Evolutionary conservation across 2,329 filamentous ascomycete genomes (phyloP).

Genomic region (Lasiodiplodia hormozganensis): DNA sequence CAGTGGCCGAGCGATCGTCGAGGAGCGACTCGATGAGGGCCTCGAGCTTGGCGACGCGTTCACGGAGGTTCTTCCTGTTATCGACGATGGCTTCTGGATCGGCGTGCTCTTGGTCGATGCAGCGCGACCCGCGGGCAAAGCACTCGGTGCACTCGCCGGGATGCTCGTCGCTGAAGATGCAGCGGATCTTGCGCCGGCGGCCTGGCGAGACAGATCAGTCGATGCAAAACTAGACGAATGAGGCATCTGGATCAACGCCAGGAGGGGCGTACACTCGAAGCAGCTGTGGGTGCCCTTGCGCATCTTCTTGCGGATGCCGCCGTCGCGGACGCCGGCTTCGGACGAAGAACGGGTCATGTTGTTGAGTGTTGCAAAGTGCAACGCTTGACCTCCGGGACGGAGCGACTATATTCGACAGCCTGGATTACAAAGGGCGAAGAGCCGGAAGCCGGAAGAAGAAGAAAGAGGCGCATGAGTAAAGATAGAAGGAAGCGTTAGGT

Average conservation of each 20-base stretch:
- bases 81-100: constrained; percentile 49
- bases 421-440: not conserved
- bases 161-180: constrained; percentile 51
- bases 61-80: constrained; percentile 52
- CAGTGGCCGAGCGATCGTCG: constrained; percentile 37
- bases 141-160: constrained; percentile 54
- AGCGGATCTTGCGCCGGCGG: constrained; percentile 58
- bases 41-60: constrained; percentile 51
- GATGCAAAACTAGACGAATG: constrained; percentile 4
- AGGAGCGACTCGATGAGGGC: constrained; percentile 49
- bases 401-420: not conserved
- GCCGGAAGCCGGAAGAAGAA: not conserved
- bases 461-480: not conserved
- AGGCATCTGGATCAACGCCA: not conserved
- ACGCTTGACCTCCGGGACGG: not conserved
- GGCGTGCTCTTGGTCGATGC: constrained; percentile 54
- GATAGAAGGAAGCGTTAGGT: not conserved
- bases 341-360: constrained; percentile 28
- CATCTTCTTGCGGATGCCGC: constrained; percentile 48
- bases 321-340: constrained; percentile 33
- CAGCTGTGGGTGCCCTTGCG: constrained; percentile 53
- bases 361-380: not conserved
- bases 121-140: constrained; percentile 52
- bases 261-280: constrained; percentile 49
- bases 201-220: constrained; percentile 39